These are phyloP conservation scores for Russula ochroleuca DNA, from an alignment of 768 basidiomycete genomes.

Conservation along the genomic window DNA sequence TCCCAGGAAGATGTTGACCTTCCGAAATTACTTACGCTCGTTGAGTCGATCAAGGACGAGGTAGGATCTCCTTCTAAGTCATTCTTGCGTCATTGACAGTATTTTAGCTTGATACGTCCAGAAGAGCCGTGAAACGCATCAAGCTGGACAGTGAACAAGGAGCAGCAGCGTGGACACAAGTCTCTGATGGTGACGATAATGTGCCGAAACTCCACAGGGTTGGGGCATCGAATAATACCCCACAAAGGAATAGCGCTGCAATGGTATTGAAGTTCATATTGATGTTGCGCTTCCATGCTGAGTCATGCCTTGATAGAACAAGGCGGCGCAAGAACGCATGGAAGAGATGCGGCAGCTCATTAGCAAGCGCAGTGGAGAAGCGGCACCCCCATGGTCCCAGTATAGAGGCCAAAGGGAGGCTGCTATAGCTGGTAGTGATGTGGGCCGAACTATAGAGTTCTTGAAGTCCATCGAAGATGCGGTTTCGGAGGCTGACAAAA, in stretches of 20 bases:
- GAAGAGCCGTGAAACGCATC: slow-evolving; percentile 69
- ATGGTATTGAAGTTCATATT: slow-evolving; percentile 39
- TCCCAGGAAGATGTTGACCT: slow-evolving; percentile 37
- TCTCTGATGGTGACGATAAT: slow-evolving; percentile 17
- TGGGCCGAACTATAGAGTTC: slow-evolving; percentile 34
- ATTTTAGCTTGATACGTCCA: slow-evolving; percentile 63
- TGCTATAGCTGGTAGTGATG: slow-evolving; percentile 31
- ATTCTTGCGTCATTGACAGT: slow-evolving; percentile 9
- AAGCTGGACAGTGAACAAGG: slow-evolving; percentile 59
- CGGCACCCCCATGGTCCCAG: slow-evolving; percentile 21
- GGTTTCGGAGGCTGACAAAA: slow-evolving; percentile 53
- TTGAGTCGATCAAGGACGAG: slow-evolving; percentile 59
- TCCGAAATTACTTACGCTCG: slow-evolving; percentile 46
- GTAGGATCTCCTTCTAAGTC: slow-evolving; percentile 40
- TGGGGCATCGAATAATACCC: slow-evolving; percentile 39
- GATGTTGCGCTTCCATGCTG: neutral
- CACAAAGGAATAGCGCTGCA: slow-evolving; percentile 37
- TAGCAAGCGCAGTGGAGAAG: slow-evolving; percentile 51
- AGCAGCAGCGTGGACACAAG: slow-evolving; percentile 16
- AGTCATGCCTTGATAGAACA: slow-evolving; percentile 45
- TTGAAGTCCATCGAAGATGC: slow-evolving; percentile 50
- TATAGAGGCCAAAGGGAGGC: slow-evolving; percentile 32
- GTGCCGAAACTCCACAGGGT: slow-evolving; percentile 56
- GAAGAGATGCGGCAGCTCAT: slow-evolving; percentile 82
- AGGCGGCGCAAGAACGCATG: slow-evolving; percentile 70